Evolutionary conservation across 2,329 filamentous ascomycete genomes (phyloP).

Genomic region (Alternaria triticimaculans): DNA sequence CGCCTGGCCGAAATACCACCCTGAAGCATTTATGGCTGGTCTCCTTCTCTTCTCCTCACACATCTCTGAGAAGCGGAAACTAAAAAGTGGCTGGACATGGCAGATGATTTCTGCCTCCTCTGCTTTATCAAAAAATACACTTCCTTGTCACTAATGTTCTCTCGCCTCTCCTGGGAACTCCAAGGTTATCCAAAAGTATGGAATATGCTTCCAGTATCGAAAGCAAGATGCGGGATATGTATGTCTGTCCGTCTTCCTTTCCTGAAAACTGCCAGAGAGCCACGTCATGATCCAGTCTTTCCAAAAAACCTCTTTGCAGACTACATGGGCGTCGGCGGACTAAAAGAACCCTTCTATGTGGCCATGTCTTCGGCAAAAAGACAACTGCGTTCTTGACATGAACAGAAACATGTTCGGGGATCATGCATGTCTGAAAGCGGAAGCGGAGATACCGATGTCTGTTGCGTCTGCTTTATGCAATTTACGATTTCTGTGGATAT

Average conservation of each 20-base stretch:
- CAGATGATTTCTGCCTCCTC: accelerated
- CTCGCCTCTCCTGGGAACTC: neutral
- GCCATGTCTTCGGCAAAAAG: neutral
- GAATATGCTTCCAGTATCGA: neutral
- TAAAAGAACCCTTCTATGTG: accelerated
- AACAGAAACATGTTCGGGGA: accelerated
- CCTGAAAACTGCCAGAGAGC: neutral
- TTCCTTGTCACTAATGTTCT: no score
- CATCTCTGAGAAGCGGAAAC: neutral
- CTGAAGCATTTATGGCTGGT: accelerated
- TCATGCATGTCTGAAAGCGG: neutral
- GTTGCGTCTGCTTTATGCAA: neutral
- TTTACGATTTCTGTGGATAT: neutral
- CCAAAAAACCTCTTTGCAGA: neutral
- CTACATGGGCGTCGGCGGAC: neutral
- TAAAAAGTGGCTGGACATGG: accelerated
- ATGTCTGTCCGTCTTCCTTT: neutral
- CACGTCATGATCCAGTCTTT: accelerated
- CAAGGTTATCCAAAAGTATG: accelerated
- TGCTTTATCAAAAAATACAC: neutral
- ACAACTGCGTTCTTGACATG: neutral
- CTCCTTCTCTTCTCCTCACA: neutral
- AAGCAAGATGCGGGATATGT: accelerated
- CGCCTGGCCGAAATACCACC: neutral
- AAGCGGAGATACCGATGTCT: accelerated